Conservation (phyloP, 2,329 filamentous ascomycete species). For the Monosporascus cannonballus region DNA sequence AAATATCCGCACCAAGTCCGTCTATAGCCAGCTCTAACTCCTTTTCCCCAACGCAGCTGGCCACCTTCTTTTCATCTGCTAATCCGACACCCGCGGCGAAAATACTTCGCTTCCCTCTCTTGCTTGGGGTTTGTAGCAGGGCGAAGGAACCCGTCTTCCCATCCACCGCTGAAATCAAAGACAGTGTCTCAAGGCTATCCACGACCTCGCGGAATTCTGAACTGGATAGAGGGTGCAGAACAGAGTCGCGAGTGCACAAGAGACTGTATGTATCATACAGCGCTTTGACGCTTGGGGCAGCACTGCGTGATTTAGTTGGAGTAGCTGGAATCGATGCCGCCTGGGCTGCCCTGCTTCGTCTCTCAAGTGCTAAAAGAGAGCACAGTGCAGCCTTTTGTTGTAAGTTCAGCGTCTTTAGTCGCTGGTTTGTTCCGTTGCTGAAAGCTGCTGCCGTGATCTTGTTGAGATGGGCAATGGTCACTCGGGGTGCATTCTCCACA, state of each 20-base stretch:
- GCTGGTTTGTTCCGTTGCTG: slow-evolving; percentile 78
- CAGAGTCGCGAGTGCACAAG: slow-evolving; percentile 80
- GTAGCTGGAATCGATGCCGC: slow-evolving; percentile 37
- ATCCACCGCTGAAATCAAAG: slow-evolving; percentile 65
- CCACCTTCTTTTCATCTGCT: slow-evolving; percentile 70
- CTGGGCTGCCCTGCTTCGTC: slow-evolving; percentile 54
- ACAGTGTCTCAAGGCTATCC: slow-evolving; percentile 81
- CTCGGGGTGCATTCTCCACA: slow-evolving; percentile 74
- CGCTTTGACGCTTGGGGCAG: slow-evolving; percentile 74
- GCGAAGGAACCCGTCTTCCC: slow-evolving; percentile 64
- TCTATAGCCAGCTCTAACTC: slow-evolving; percentile 70
- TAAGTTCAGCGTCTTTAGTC: slow-evolving; percentile 81
- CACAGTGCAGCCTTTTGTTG: slow-evolving; percentile 96
- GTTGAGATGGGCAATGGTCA: slow-evolving; percentile 84
- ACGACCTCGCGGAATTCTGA: slow-evolving; percentile 95
- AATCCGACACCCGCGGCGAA: slow-evolving; percentile 39
- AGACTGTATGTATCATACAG: slow-evolving; percentile 78
- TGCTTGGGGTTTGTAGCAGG: slow-evolving; percentile 62
- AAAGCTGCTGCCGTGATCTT: slow-evolving; percentile 86
- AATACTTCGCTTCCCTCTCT: slow-evolving; percentile 54
- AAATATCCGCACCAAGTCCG: slow-evolving; percentile 53
- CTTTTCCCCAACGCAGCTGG: slow-evolving; percentile 72
- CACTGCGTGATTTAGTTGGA: slow-evolving; percentile 54
- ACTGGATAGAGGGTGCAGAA: slow-evolving; percentile 80
- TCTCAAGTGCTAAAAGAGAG: slow-evolving; percentile 80